These are phyloP conservation scores for Prosopis cineraria DNA, from an alignment of 306 rosid species.

Conservation along the genomic window DNA sequence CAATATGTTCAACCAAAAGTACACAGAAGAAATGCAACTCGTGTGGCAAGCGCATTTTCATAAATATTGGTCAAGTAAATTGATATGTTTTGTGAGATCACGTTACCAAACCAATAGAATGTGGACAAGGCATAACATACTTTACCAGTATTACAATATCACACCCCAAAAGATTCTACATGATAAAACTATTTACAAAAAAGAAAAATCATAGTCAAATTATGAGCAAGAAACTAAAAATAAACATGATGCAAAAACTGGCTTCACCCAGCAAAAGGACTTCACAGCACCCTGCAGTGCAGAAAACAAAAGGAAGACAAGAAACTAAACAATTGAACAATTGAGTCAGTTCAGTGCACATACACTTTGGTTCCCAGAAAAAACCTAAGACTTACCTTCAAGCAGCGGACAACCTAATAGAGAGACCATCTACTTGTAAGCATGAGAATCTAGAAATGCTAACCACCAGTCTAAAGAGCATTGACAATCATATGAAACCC, in stretches of 20 bases:
- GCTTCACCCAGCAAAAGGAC: conserved; percentile 32
- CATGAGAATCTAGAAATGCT: background rate
- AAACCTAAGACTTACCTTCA: background rate
- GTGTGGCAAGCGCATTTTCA: too few relatives aligned
- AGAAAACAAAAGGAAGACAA: conserved; percentile 26
- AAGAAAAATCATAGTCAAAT: background rate
- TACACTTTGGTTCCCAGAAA: background rate
- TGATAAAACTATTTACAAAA: conserved; percentile 5
- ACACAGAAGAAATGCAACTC: too few relatives aligned
- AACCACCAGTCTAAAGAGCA: background rate
- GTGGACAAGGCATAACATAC: background rate
- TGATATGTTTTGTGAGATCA: too few relatives aligned
- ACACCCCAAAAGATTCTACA: conserved; percentile 6
- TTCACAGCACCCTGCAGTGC: conserved; percentile 45
- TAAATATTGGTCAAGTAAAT: too few relatives aligned
- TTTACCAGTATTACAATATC: conserved; percentile 18
- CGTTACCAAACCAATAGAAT: too few relatives aligned
- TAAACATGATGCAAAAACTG: conserved; percentile 4
- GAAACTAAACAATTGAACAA: conserved; percentile 36
- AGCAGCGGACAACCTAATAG: background rate
- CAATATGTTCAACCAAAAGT: too few relatives aligned
- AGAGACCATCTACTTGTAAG: background rate
- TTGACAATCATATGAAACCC: background rate
- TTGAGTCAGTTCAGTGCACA: conserved; percentile 29
- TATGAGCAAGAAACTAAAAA: background rate